Conservation (phyloP, 164 flowering plant species). For the Tetracentron sinense region DNA sequence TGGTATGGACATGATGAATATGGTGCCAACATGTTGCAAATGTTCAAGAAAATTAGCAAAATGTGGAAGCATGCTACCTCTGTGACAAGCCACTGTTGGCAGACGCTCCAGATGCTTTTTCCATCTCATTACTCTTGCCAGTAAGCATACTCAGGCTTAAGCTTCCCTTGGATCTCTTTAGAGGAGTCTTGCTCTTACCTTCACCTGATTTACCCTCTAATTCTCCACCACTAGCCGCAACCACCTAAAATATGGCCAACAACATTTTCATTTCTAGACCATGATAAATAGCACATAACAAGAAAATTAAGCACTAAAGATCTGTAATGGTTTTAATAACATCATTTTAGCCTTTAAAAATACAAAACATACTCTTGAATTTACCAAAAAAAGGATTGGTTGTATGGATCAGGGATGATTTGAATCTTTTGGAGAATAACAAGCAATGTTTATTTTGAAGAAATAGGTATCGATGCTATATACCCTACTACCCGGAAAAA, state of each 20-base stretch:
- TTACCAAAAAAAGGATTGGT: not conserved
- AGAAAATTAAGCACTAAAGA: not conserved
- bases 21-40: not conserved
- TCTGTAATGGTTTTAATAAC: not conserved
- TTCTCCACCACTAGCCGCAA: constrained; percentile 20
- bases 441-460: not conserved
- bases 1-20: constrained; percentile 6
- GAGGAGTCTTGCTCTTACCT: constrained; percentile 20
- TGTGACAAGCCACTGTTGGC: constrained; percentile 25
- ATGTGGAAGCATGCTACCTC: constrained; percentile 16
- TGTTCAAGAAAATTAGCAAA: not conserved
- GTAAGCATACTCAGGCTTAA: constrained; percentile 48
- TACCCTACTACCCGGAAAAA: constrained; percentile 3
- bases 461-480: not conserved
- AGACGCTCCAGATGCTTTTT: constrained; percentile 36
- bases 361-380: not conserved
- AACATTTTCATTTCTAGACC: constrained; percentile 2
- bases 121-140: constrained; percentile 36
- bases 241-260: constrained; percentile 17
- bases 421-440: not conserved
- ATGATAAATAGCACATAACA: not conserved
- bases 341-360: not conserved
- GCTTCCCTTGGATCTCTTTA: constrained; percentile 39
- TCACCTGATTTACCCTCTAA: constrained; percentile 27
- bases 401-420: not conserved